A percentile compares a stretch with the other conserved stretches of the same genome.
Evolutionary conservation across 163 green algal species (phyloP).

Genomic region (Chlorella variabilis): DNA sequence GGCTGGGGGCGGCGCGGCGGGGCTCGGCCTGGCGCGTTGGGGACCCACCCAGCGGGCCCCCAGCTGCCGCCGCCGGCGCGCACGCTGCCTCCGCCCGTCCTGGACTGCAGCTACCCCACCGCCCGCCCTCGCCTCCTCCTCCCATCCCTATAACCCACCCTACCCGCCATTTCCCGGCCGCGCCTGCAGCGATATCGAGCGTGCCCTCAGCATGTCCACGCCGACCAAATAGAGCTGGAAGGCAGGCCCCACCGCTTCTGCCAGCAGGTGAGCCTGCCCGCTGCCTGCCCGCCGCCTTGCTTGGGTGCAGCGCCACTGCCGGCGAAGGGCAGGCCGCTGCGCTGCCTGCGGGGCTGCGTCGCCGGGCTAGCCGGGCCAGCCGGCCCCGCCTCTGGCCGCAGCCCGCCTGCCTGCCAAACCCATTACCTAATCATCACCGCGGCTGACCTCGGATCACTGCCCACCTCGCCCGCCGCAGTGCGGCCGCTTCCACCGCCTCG

Average conservation of each 20-base stretch:
- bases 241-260: constrained; percentile 61
- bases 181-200: constrained; percentile 8
- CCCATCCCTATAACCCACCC: too few relatives aligned
- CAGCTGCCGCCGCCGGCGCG: too few relatives aligned
- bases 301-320: too few relatives aligned
- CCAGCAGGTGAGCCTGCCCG: constrained; percentile 20
- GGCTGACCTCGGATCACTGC: not conserved
- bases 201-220: constrained; percentile 2
- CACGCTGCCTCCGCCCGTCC: not conserved
- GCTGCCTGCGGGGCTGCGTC: too few relatives aligned
- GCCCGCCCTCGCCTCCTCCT: too few relatives aligned
- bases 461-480: constrained; percentile 67
- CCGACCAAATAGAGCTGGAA: not conserved
- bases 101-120: too few relatives aligned
- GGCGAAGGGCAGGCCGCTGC: not conserved
- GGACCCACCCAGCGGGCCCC: too few relatives aligned
- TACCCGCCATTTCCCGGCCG: too few relatives aligned
- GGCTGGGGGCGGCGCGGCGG: not conserved
- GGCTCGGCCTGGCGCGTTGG: too few relatives aligned
- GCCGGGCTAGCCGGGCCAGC: not conserved
- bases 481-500: constrained; percentile 67
- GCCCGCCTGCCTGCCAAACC: not conserved
- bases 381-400: not conserved
- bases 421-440: not conserved
- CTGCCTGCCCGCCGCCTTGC: too few relatives aligned